Percentiles rank a stretch among this genome's conserved stretches.
These are phyloP conservation scores for Rosa lucieae DNA, from an alignment of 306 rosid species.

Conservation along the genomic window DNA sequence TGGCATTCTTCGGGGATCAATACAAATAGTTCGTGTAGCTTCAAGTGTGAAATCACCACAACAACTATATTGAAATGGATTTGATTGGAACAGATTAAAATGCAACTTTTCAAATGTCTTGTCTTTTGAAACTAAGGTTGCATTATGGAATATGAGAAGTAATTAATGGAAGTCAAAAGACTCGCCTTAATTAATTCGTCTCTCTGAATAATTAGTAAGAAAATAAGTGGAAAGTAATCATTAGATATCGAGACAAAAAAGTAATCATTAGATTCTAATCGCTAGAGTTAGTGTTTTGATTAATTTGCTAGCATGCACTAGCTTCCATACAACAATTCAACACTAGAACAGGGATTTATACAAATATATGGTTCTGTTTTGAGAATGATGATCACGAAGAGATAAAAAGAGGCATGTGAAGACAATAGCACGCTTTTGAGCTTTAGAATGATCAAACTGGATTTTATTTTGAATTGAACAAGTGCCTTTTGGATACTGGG, in stretches of 20 bases:
- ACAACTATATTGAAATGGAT: not conserved
- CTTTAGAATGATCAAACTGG: not conserved
- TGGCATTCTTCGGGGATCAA: not conserved
- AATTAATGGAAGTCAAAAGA: not conserved
- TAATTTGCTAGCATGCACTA: not conserved
- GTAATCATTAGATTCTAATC: not conserved
- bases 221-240: not conserved
- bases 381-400: not conserved
- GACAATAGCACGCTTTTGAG: conserved; percentile 42
- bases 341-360: not conserved
- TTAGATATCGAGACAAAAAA: not conserved
- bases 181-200: not conserved
- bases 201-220: not conserved
- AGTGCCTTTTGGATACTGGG: not conserved
- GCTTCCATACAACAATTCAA: conserved; percentile 1
- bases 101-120: not conserved
- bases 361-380: not conserved
- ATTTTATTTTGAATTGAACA: not conserved
- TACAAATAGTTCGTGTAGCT: not conserved
- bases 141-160: not conserved
- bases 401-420: conserved; percentile 24
- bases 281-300: not conserved
- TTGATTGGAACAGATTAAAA: conserved; percentile 5
- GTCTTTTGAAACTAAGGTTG: not conserved
- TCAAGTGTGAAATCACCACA: not conserved